Evolutionary conservation across 768 basidiomycete genomes (phyloP), one percentile per base, ranked within the genome.

Genomic region (Suillus clintonianus): DNA sequence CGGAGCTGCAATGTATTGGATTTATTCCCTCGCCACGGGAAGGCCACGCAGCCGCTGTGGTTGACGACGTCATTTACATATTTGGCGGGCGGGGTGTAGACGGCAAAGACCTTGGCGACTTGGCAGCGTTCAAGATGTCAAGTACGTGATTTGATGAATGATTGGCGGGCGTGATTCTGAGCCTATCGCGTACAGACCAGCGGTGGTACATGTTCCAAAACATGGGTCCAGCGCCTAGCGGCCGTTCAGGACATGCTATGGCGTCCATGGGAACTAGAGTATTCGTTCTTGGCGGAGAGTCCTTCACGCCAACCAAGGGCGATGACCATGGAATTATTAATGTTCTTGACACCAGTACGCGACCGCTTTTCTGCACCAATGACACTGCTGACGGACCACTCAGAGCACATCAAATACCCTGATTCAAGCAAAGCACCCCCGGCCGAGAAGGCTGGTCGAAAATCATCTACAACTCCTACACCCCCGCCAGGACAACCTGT

Each of bases 161-260:
- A 1, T 19, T 57, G 67, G 59, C 34, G 47, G 64, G 54, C 30
- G 11, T 19, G 39, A 42, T 17, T 53, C 65, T 74, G 61, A 75
- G 61, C 7, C 34, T 63, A 2, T 15, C 60, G 54, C 19, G 4
- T 58, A 36, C 73, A 98, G 97, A 95, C 77, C 93, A 95, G 72
- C 85, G 97, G 69, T 99, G 97, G 97, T 99, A 96, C 79, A 99
- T 96, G 94, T 99, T 99, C 82, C 95, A 98, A 77, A 97, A 98
- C 73, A 99, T 99, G 97, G 97, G 97, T 0, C 97, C 97, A 19
- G 86, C 94, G 17, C 97, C 97, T 1, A 89, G 83, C 45, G 93
- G 94, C 3, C 86, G 97, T 57, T 96, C 94, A 10, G 97, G 97
- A 2, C 97, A 99, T 77, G 93, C 97, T n/a, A 97, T 99, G 95